A percentile compares a stretch with the other conserved stretches of the same genome.
These are phyloP conservation scores for Gomphus bonarii DNA, from an alignment of 1,284 basidiomycete species.

Conservation along the genomic window DNA sequence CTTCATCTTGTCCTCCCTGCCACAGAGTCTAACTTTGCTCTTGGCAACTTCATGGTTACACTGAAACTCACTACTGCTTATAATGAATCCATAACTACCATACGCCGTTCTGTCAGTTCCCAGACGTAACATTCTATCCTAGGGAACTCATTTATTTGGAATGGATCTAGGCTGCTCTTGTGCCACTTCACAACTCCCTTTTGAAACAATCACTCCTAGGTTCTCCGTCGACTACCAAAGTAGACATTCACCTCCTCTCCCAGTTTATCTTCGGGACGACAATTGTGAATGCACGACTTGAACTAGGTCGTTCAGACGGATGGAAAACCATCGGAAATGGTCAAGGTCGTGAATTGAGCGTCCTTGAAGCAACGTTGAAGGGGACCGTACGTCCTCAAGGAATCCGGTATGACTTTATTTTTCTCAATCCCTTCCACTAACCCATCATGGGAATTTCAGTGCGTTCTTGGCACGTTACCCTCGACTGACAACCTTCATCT, in stretches of 20 bases:
- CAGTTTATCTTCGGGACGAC: constrained; percentile 40
- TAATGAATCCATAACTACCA: constrained; percentile 48
- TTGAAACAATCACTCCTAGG: constrained; percentile 28
- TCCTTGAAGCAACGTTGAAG: constrained; percentile 45
- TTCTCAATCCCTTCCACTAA: background rate
- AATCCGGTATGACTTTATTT: constrained; percentile 38
- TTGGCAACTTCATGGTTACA: constrained; percentile 74
- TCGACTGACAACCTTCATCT: constrained; percentile 34
- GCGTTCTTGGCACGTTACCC: constrained; percentile 65
- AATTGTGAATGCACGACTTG: constrained; percentile 40
- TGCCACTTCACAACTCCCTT: constrained; percentile 31
- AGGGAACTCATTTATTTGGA: constrained; percentile 3
- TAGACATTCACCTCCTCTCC: constrained; percentile 44
- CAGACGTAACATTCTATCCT: background rate
- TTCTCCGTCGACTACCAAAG: constrained; percentile 29
- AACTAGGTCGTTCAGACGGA: constrained; percentile 55
- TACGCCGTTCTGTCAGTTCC: constrained; percentile 54
- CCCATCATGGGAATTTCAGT: constrained; percentile 26
- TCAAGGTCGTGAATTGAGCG: constrained; percentile 58
- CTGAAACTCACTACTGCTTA: constrained; percentile 43
- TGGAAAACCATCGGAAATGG: constrained; percentile 61
- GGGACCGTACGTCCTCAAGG: constrained; percentile 56
- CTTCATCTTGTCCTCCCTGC: constrained; percentile 57
- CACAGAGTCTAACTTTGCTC: constrained; percentile 51
- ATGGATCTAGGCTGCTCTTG: constrained; percentile 39